phyloP scores from a whole-genome alignment of 225 moss, liverwort and hornwort genomes.

The Pleurozium schreberi region DNA sequence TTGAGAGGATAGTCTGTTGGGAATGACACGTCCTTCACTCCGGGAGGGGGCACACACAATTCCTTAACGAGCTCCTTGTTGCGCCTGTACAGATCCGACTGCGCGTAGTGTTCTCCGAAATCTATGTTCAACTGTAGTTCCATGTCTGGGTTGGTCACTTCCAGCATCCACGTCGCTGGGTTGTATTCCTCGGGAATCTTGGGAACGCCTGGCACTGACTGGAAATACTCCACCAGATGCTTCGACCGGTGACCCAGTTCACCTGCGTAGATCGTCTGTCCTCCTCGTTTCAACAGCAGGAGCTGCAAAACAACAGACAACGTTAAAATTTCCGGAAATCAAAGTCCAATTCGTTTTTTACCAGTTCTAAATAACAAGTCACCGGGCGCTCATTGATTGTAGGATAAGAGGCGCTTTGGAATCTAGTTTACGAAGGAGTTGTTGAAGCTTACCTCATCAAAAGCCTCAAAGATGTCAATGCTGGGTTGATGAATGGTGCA shows the following conservation, averaged over 20 bases:
- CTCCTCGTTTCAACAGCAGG: constrained; percentile 38
- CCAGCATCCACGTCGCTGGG: constrained; percentile 51
- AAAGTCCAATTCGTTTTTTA: background rate
- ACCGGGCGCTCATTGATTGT: background rate
- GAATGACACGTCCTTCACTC: constrained; percentile 7
- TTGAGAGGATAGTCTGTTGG: constrained; percentile 23
- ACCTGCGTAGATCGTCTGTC: constrained; percentile 35
- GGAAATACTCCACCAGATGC: constrained; percentile 31
- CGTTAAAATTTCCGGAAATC: background rate
- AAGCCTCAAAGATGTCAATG: constrained; percentile 48
- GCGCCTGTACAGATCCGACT: constrained; percentile 11
- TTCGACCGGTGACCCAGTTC: constrained; percentile 22
- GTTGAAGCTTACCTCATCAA: constrained; percentile 17
- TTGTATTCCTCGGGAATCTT: constrained; percentile 39
- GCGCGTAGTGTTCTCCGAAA: constrained; percentile 12
- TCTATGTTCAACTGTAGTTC: constrained; percentile 10
- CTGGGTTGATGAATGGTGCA: constrained; percentile 51
- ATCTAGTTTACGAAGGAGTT: background rate
- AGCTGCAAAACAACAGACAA: constrained; percentile 1
- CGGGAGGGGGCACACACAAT: constrained; percentile 14
- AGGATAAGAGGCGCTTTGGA: background rate
- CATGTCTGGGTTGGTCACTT: constrained; percentile 16
- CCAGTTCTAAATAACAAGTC: background rate
- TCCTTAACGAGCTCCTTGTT: constrained; percentile 30
- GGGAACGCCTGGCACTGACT: constrained; percentile 20